These are phyloP conservation scores for Pythium plurisporium DNA, from an alignment of 352 stramenopile species.

Conservation along the genomic window DNA sequence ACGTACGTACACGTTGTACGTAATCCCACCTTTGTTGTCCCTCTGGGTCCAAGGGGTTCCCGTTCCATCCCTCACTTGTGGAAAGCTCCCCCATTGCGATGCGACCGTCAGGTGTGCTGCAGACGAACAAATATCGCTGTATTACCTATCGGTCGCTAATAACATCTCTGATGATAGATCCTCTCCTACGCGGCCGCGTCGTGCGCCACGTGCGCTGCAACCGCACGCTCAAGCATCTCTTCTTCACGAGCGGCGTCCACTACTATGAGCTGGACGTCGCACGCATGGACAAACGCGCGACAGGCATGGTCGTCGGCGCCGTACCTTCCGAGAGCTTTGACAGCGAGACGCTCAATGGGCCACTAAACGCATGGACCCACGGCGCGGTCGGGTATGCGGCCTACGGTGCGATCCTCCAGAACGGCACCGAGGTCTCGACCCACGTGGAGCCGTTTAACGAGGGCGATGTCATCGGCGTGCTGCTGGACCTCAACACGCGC, in stretches of 20 bases:
- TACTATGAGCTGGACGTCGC: conserved; percentile 44
- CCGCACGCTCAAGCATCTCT: conserved; percentile 38
- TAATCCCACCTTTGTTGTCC: too few relatives aligned
- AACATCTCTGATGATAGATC: too few relatives aligned
- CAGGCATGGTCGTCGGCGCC: conserved; percentile 30
- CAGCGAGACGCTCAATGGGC: conserved; percentile 17
- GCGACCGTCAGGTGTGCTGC: too few relatives aligned
- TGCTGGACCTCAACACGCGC: conserved; percentile 42
- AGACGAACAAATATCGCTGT: too few relatives aligned
- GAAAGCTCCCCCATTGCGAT: too few relatives aligned
- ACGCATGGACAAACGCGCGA: conserved; percentile 19
- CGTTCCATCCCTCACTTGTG: too few relatives aligned
- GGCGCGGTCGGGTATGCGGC: conserved; percentile 34
- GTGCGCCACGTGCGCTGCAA: conserved; percentile 19
- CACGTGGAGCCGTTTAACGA: conserved; percentile 26
- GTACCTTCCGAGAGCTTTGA: conserved; percentile 20
- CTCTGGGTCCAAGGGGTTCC: too few relatives aligned
- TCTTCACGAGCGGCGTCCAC: conserved; percentile 51
- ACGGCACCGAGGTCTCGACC: conserved; percentile 26
- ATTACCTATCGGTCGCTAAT: too few relatives aligned
- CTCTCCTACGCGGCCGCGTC: conserved; percentile 6
- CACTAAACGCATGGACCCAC: conserved; percentile 8
- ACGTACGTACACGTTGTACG: too few relatives aligned
- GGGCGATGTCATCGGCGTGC: conserved; percentile 41
- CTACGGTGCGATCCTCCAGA: conserved; percentile 31